These are phyloP conservation scores for Chlamydomonas asymmetrica DNA, from an alignment of 139 green algal species.

Conservation along the genomic window DNA sequence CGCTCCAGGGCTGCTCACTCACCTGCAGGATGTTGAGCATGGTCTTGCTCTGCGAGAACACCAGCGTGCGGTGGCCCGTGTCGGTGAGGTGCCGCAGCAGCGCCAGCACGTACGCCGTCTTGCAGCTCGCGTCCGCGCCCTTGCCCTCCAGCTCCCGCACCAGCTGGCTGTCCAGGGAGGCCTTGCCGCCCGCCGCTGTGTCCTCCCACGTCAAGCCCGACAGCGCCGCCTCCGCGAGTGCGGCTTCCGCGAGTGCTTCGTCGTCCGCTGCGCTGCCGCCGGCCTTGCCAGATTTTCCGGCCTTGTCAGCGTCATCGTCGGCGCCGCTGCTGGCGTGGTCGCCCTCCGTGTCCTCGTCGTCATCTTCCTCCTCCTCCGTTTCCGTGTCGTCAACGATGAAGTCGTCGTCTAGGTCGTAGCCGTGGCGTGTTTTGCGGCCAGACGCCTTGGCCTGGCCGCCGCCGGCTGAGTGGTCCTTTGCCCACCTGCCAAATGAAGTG, in stretches of 20 bases:
- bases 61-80: slow-evolving; percentile 80
- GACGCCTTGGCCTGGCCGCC: neutral
- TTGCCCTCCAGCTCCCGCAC: slow-evolving; percentile 32
- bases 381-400: slow-evolving; percentile 49
- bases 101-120: slow-evolving; percentile 75
- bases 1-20: neutral
- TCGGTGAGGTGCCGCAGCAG: slow-evolving; percentile 75
- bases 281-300: neutral
- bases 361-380: slow-evolving; percentile 14
- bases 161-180: slow-evolving; percentile 33
- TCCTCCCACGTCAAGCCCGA: too few relatives aligned
- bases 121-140: slow-evolving; percentile 70
- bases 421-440: neutral
- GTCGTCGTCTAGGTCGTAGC: slow-evolving; percentile 29
- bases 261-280: too few relatives aligned
- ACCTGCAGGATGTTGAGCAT: slow-evolving; percentile 92
- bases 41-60: slow-evolving; percentile 87
- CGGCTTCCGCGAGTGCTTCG: too few relatives aligned
- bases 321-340: neutral
- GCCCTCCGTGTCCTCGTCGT: slow-evolving; percentile 15
- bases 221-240: too few relatives aligned
- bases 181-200: too few relatives aligned
- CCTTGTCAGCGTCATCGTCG: too few relatives aligned
- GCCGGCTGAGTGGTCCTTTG: neutral
- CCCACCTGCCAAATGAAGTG: too few relatives aligned